A percentile compares a stretch with the other conserved stretches of the same genome.
phyloP scores from a whole-genome alignment of 2,329 filamentous ascomycete species.

The Arthrobotrys sphaeroides region DNA sequence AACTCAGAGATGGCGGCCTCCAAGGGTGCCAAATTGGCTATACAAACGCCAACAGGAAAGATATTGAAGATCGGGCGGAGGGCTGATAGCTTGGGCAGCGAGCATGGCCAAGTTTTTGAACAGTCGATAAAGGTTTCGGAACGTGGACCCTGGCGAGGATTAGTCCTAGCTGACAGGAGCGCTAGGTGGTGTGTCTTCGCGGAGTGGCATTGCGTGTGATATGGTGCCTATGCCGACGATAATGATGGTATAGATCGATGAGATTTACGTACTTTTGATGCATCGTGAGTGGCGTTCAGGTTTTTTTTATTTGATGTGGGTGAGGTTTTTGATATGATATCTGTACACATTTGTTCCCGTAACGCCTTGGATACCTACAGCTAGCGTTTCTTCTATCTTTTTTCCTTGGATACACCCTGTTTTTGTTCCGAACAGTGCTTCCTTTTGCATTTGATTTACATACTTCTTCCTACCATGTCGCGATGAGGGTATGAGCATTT shows the following conservation, averaged over 20 bases:
- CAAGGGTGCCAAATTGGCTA: slow-evolving; percentile 94
- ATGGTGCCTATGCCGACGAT: slow-evolving; percentile 6
- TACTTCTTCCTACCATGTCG: background rate
- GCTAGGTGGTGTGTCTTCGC: slow-evolving; percentile 92
- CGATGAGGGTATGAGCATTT: background rate
- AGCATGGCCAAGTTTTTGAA: slow-evolving; percentile 74
- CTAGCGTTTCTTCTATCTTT: slow-evolving; percentile 56
- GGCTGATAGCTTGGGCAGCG: slow-evolving; percentile 70
- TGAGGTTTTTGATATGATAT: slow-evolving; percentile 32
- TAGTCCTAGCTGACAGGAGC: slow-evolving; percentile 83
- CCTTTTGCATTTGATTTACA: background rate
- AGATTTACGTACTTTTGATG: slow-evolving; percentile 13
- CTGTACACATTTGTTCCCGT: slow-evolving; percentile 49
- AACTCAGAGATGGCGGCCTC: slow-evolving; percentile 57
- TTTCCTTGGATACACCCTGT: slow-evolving; percentile 48
- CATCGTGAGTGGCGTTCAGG: slow-evolving; percentile 17
- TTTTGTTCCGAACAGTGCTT: background rate
- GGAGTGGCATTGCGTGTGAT: slow-evolving; percentile 75
- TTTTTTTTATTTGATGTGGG: slow-evolving; percentile 22
- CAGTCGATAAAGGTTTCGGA: slow-evolving; percentile 91
- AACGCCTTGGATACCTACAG: slow-evolving; percentile 57
- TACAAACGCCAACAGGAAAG: slow-evolving; percentile 93
- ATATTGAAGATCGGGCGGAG: slow-evolving; percentile 88
- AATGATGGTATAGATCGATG: background rate
- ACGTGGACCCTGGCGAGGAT: slow-evolving; percentile 79